Evolutionary conservation across 306 rosid species (phyloP).

Genomic region (Lathyrus tuberosus): DNA sequence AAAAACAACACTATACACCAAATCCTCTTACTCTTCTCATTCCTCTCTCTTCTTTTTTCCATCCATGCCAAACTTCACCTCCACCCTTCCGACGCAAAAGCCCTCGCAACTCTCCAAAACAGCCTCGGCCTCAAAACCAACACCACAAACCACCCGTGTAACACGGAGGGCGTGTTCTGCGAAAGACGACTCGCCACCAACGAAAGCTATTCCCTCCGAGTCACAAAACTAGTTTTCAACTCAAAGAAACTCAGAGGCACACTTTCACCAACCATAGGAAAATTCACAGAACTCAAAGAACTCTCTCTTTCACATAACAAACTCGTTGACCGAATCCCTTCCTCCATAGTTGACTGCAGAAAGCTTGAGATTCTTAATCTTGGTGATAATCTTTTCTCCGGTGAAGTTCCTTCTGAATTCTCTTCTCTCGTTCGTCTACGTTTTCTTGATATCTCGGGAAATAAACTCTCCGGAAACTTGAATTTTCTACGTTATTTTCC

Average conservation of each 20-base stretch:
- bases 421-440: constrained; percentile 70
- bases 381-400: constrained; percentile 58
- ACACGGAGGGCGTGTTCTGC: constrained; percentile 69
- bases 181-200: constrained; percentile 64
- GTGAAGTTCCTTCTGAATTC: constrained; percentile 60
- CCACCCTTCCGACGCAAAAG: constrained; percentile 69
- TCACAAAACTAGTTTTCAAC: constrained; percentile 62
- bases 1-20: background rate
- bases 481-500: constrained; percentile 78
- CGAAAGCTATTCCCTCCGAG: constrained; percentile 55
- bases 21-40: constrained; percentile 39
- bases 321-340: constrained; percentile 68
- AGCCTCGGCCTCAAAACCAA: constrained; percentile 54
- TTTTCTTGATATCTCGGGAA: constrained; percentile 66
- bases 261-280: constrained; percentile 57
- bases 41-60: constrained; percentile 43
- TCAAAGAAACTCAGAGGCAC: constrained; percentile 51
- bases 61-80: constrained; percentile 54
- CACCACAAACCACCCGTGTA: constrained; percentile 53
- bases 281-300: constrained; percentile 71
- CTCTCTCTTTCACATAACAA: constrained; percentile 62
- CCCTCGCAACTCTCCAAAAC: constrained; percentile 51
- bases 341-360: constrained; percentile 67
- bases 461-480: constrained; percentile 69
- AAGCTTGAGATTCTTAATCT: constrained; percentile 83